Base-by-base conservation (phyloP, 495 filamentous ascomycete genomes). In the Penicillium lividum region DNA sequence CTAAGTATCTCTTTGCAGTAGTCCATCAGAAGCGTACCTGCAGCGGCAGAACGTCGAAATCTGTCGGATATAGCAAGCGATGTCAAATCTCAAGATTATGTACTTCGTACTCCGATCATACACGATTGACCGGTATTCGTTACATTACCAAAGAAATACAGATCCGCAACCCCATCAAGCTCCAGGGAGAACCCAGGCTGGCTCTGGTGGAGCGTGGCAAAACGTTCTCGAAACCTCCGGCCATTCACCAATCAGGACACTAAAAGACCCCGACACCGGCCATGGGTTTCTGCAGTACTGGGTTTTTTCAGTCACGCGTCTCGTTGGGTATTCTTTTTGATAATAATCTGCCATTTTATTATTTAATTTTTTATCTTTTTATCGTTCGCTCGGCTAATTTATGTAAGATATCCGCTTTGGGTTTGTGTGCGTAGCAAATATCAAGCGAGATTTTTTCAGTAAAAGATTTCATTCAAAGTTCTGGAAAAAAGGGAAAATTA, bases 191-290 rank as follows among this genome's bases (percentile, higher is more conserved):
- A 53, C 54, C 29, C 54, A 60, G 60, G 60, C 28, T 54, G 43
- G 51, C 42, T 56, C 51, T 53, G 54, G 66, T 73, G 62, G 70
- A 68, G 66, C 70, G 72, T 74, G 72, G 72, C 72, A 68, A 74
- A 67, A 67, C 61, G 63, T 69, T 73, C 69, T 70, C 59, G 64
- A 73, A 68, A 69, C 56, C 44, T 29, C 63, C 57, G 53, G 25
- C 46, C 16, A 51, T 25, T 44, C 51, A 48, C 59, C 61, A 63
- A 64, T 61, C 54, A 62, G 15, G 53, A 56, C 30, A 29, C 56
- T 57, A 59, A 38, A 53, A 40, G 54, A 51, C 72, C 70, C 72
- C 72, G 72, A 73, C 61, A 67, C 67, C 72, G 72, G 72, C 67
- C 68, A 58, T 54, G 45, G 38, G 45, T 31, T 50, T 44, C 25